phyloP scores from a whole-genome alignment of 257 asterid genomes.

The Agastache rugosa region DNA sequence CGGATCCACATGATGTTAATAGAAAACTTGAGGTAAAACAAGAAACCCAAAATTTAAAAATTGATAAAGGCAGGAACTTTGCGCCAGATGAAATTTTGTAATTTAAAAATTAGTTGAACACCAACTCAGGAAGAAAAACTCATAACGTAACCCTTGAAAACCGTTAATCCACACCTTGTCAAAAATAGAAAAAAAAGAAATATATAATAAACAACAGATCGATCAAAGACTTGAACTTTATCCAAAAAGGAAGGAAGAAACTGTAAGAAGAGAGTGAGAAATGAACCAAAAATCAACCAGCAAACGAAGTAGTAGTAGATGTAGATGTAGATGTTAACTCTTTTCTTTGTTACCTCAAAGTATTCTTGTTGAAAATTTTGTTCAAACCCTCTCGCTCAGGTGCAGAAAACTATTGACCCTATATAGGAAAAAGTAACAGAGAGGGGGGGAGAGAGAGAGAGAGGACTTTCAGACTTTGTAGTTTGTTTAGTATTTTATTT shows the following conservation, averaged over 20 bases:
- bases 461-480: slow-evolving; percentile 20
- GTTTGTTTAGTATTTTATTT: not conserved
- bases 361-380: slow-evolving; percentile 22
- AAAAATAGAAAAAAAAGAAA: not conserved
- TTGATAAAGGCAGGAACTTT: not conserved
- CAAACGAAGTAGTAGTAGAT: not conserved
- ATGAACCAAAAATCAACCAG: slow-evolving; percentile 8
- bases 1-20: slow-evolving; percentile 21
- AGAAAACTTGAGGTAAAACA: not conserved
- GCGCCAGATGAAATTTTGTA: slow-evolving; percentile 1
- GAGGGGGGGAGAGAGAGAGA: slow-evolving; percentile 15
- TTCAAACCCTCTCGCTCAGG: slow-evolving; percentile 38
- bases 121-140: slow-evolving; percentile 26
- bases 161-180: not conserved
- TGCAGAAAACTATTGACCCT: slow-evolving; percentile 51
- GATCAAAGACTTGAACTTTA: slow-evolving; percentile 25
- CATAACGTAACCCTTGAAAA: not conserved
- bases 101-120: slow-evolving; percentile 10
- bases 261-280: not conserved
- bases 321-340: not conserved
- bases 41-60: slow-evolving; percentile 1
- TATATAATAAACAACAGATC: not conserved
- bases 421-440: slow-evolving; percentile 33
- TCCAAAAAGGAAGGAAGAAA: not conserved
- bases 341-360: slow-evolving; percentile 27